Conservation (phyloP, 768 basidiomycete species). For the Amanita molliuscula region DNA sequence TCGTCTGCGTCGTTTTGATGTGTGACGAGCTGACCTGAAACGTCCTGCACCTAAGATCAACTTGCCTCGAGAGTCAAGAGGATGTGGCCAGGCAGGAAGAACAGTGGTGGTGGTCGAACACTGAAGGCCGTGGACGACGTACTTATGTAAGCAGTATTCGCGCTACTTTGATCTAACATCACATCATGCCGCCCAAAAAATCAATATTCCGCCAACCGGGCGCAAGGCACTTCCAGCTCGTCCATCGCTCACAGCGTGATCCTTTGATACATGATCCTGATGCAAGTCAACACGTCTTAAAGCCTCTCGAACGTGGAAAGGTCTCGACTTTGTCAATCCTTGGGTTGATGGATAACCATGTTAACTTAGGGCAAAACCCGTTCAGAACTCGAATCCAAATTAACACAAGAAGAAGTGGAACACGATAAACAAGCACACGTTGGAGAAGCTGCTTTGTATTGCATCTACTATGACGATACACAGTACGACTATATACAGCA, state of each 20-base stretch:
- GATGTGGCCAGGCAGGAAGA: neutral
- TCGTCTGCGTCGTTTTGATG: slow-evolving; percentile 12
- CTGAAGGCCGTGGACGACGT: slow-evolving; percentile 11
- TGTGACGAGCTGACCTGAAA: slow-evolving; percentile 16
- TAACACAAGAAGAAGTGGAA: slow-evolving; percentile 37
- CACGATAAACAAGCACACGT: slow-evolving; percentile 43
- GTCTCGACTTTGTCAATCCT: slow-evolving; percentile 17
- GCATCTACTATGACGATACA: slow-evolving; percentile 90
- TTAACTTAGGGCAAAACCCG: slow-evolving; percentile 62
- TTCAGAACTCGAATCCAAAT: slow-evolving; percentile 60
- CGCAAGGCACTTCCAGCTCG: slow-evolving; percentile 90
- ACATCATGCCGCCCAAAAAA: slow-evolving; percentile 53
- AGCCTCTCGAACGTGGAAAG: slow-evolving; percentile 68
- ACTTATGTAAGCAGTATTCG: slow-evolving; percentile 24
- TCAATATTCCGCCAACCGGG: slow-evolving; percentile 88
- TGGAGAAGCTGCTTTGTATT: slow-evolving; percentile 86
- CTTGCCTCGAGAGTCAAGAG: neutral
- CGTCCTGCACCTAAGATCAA: neutral
- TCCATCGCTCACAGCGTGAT: slow-evolving; percentile 92
- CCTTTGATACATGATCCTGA: slow-evolving; percentile 92
- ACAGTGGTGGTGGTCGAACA: slow-evolving; percentile 12
- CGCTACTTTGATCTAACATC: slow-evolving; percentile 15
- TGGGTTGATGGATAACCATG: slow-evolving; percentile 6
- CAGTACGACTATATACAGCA: slow-evolving; percentile 99
- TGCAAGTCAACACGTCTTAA: slow-evolving; percentile 83